A percentile compares a stretch with the other conserved stretches of the same genome.
phyloP scores from a whole-genome alignment of 176 grass and related monocot species.

The Guadua angustifolia region DNA sequence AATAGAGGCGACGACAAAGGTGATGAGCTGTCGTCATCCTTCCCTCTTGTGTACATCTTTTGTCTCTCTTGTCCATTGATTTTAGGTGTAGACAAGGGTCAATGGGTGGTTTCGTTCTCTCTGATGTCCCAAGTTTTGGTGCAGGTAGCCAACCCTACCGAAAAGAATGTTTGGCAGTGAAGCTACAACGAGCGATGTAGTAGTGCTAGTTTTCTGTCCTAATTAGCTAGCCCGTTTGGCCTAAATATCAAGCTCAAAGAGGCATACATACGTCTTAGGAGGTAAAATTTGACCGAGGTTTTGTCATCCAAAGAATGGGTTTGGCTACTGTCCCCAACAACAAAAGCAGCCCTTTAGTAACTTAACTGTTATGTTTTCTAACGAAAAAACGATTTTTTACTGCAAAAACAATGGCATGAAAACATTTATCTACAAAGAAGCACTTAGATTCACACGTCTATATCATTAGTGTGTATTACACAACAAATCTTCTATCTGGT shows the following conservation, averaged over 20 bases:
- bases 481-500: too few relatives aligned
- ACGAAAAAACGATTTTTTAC: background rate
- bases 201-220: too few relatives aligned
- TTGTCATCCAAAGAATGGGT: background rate
- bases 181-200: too few relatives aligned
- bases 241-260: background rate
- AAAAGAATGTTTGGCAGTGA: background rate
- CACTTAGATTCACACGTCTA: too few relatives aligned
- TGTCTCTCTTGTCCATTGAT: too few relatives aligned
- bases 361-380: background rate
- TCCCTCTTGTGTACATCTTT: too few relatives aligned
- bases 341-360: background rate
- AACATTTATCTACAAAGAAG: too few relatives aligned
- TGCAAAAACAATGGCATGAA: background rate
- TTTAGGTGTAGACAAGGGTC: background rate
- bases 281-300: background rate
- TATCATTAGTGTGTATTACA: too few relatives aligned
- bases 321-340: conserved; percentile 22
- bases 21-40: too few relatives aligned
- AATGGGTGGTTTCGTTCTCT: background rate
- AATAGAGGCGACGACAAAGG: too few relatives aligned
- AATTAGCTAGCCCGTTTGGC: background rate
- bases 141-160: conserved; percentile 10
- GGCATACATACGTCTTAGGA: background rate
- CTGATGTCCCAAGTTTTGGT: background rate